These are phyloP conservation scores for Polyporus arcularius DNA, from an alignment of 768 basidiomycete species.

Conservation along the genomic window DNA sequence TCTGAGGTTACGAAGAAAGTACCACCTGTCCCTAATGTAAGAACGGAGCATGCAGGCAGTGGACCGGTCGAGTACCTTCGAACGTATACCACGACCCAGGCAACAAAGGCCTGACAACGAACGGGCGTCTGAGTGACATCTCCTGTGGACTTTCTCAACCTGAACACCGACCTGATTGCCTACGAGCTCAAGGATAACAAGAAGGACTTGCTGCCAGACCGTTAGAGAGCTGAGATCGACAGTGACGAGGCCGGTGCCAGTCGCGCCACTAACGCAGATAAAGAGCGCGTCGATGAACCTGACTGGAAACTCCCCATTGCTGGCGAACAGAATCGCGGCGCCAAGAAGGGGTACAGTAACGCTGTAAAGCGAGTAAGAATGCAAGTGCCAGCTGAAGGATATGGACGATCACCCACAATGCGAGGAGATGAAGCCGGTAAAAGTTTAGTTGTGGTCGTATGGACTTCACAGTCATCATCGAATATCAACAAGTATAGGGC, in stretches of 20 bases:
- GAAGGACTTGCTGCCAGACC: constrained; percentile 30
- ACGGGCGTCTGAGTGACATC: background rate
- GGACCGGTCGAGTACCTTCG: constrained; percentile 27
- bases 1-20: constrained; percentile 24
- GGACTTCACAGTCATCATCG: background rate
- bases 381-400: background rate
- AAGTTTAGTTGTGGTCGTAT: constrained; percentile 30
- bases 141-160: background rate
- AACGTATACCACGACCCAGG: constrained; percentile 42
- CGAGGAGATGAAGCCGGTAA: constrained; percentile 33
- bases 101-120: constrained; percentile 33
- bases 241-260: constrained; percentile 34
- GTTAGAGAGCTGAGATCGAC: constrained; percentile 32
- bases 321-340: constrained; percentile 46
- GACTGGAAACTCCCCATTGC: constrained; percentile 38
- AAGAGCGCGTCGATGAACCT: constrained; percentile 41
- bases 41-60: no score
- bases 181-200: constrained; percentile 27
- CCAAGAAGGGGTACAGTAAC: constrained; percentile 40
- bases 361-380: constrained; percentile 9
- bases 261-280: constrained; percentile 38
- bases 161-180: constrained; percentile 26
- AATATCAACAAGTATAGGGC: no score
- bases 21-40: constrained; percentile 13
- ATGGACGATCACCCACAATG: constrained; percentile 25